phyloP scores from a whole-genome alignment of 192 early-diverging fungal genomes.

The Podila minutissima region DNA sequence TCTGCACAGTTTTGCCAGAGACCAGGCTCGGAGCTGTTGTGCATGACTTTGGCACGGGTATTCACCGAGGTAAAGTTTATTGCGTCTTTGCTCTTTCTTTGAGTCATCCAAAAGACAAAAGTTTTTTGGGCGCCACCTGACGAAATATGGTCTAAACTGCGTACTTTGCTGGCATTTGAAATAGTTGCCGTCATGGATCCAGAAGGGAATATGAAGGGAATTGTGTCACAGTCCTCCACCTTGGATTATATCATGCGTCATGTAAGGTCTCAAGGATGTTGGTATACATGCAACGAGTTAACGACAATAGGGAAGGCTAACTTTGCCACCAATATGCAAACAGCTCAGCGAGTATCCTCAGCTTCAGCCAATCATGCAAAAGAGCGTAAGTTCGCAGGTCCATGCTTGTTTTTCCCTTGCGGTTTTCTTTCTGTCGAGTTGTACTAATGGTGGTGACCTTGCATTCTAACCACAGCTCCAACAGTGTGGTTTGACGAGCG shows the following conservation, averaged over 20 bases:
- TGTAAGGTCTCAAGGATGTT: constrained; percentile 23
- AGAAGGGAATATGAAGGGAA: constrained; percentile 72
- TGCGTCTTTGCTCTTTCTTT: background rate
- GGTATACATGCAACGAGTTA: background rate
- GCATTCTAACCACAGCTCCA: constrained; percentile 17
- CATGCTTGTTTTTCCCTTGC: constrained; percentile 15
- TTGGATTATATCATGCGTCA: constrained; percentile 76
- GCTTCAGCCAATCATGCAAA: constrained; percentile 46
- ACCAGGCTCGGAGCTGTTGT: constrained; percentile 77
- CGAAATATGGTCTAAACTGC: too few relatives aligned
- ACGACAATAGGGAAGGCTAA: background rate
- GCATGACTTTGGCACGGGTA: constrained; percentile 77
- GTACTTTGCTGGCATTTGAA: background rate
- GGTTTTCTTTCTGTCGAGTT: background rate
- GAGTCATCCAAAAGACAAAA: too few relatives aligned
- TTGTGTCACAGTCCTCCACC: constrained; percentile 80
- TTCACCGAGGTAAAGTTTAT: constrained; percentile 69
- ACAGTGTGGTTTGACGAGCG: constrained; percentile 25
- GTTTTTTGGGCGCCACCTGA: too few relatives aligned
- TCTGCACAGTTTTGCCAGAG: constrained; percentile 82
- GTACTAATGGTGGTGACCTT: background rate
- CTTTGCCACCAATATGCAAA: background rate
- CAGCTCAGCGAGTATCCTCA: constrained; percentile 43
- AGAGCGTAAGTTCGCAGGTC: constrained; percentile 22
- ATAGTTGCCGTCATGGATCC: constrained; percentile 77